Evolutionary conservation across 1,139 yeast genomes (phyloP).

Genomic region (Candida sanyaensis): DNA sequence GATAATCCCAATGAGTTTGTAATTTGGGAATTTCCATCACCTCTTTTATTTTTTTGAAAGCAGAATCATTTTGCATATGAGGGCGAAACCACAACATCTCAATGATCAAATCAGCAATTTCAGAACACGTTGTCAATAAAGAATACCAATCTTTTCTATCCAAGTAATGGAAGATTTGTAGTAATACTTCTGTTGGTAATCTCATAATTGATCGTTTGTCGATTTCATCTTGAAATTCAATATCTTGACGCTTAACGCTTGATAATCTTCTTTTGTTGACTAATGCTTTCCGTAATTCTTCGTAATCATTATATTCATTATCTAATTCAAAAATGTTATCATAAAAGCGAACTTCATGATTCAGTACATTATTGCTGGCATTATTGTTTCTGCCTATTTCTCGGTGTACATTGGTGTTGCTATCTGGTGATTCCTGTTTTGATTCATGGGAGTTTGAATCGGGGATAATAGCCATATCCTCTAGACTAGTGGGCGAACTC

Average conservation of each 20-base stretch:
- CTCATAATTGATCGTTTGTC: conserved; percentile 41
- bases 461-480: conserved; percentile 19
- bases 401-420: conserved; percentile 6
- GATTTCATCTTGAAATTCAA: conserved; percentile 8
- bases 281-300: conserved; percentile 38
- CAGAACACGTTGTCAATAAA: conserved; percentile 73
- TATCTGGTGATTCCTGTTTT: conserved; percentile 5
- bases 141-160: conserved; percentile 69
- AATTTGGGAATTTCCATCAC: conserved; percentile 54
- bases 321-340: conserved; percentile 39
- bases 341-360: conserved; percentile 14
- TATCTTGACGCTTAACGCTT: conserved; percentile 14
- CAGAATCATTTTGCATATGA: conserved; percentile 58
- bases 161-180: conserved; percentile 68
- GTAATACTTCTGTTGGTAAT: conserved; percentile 80
- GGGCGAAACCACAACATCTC: conserved; percentile 92
- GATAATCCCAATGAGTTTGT: conserved; percentile 69
- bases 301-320: conserved; percentile 32
- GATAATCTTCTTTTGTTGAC: conserved; percentile 29
- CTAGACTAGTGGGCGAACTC: conserved; percentile 36
- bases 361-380: not conserved
- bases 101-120: conserved; percentile 79
- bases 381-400: conserved; percentile 6
- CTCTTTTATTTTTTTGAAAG: conserved; percentile 51
- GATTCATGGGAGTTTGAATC: conserved; percentile 4